Evolutionary conservation across 805 yeast genomes (phyloP), one percentile per base, ranked within the genome.

Genomic region (Zygoascus flipseniorum): DNA sequence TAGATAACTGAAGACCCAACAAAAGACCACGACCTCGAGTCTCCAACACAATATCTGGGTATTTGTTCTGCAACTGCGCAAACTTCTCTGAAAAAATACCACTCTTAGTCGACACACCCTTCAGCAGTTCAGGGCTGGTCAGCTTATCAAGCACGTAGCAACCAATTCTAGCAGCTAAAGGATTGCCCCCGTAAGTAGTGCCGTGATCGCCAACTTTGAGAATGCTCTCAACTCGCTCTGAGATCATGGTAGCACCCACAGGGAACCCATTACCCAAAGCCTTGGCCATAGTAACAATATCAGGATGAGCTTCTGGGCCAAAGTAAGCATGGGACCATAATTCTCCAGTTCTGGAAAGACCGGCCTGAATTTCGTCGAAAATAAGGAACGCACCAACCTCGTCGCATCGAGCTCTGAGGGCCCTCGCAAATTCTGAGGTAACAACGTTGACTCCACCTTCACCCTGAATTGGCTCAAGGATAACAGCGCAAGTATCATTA

Each of bases 191-290:
- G 66, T 85, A 92, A 0, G 99, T 92, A 2, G 98, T 92, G 53
- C 99, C 99, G 67, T 92, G 99, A 66, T 93, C 99, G 54, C 99
- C 99, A 20, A 88, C 92, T 54, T 81, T 76, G 60, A 93, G 72
- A 1, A 75, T 79, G 10, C 74, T 68, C 65, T 89, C 95, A 26
- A 93, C 85, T 49, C 79, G 76, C 59, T 88, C 93, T 52, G 87
- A 80, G 54, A 92, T 82, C 79, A 93, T 78, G 1, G 96, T 86
- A 5, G 97, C 99, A 52, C 95, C 96, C 60, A 93, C 85, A 32
- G 99, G 99, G 75, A 80, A 88, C 13, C 99, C 99, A 66, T 92
- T 93, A 56, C 98, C 99, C 47, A 93, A 74, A 2, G 98, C 97
- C 70, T 93, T 93, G 48, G 99, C 99, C 78, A 84, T 80, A 19